phyloP scores from a whole-genome alignment of 1,284 basidiomycete species.

The Tilletia walkeri region DNA sequence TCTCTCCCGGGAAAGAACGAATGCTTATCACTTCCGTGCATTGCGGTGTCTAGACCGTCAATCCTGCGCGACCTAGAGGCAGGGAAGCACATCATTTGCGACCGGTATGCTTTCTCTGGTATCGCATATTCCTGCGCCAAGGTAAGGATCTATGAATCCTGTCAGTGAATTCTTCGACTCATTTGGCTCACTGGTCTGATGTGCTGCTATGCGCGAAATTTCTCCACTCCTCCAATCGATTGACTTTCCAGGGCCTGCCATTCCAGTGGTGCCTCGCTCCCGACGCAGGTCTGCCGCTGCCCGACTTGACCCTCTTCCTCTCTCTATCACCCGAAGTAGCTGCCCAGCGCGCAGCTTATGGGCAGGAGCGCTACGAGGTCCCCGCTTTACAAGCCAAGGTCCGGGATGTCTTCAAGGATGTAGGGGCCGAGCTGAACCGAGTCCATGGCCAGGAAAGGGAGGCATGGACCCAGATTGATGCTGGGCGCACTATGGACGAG shows the following conservation, averaged over 20 bases:
- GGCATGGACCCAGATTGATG: conserved; percentile 44
- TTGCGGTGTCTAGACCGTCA: not conserved
- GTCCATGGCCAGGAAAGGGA: conserved; percentile 20
- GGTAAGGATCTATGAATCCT: conserved; percentile 47
- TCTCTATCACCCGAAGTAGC: conserved; percentile 75
- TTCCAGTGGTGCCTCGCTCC: conserved; percentile 79
- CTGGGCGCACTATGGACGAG: conserved; percentile 39
- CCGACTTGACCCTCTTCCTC: conserved; percentile 85
- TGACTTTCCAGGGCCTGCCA: conserved; percentile 58
- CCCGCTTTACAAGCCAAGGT: conserved; percentile 54
- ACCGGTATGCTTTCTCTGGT: conserved; percentile 95
- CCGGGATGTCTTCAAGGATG: conserved; percentile 40
- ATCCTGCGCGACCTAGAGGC: conserved; percentile 66
- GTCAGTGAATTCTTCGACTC: too few relatives aligned
- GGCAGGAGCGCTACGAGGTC: conserved; percentile 70
- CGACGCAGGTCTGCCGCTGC: conserved; percentile 79
- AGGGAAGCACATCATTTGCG: conserved; percentile 78
- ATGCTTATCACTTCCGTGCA: conserved; percentile 12
- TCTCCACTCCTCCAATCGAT: too few relatives aligned
- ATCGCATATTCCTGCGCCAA: conserved; percentile 91
- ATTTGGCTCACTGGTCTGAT: too few relatives aligned
- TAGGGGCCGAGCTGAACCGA: conserved; percentile 32
- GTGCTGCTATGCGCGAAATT: too few relatives aligned
- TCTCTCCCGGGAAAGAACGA: too few relatives aligned
- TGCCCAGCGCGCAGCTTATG: conserved; percentile 76